phyloP scores from a whole-genome alignment of 139 green algal genomes.

The Coccomyxa sp. region DNA sequence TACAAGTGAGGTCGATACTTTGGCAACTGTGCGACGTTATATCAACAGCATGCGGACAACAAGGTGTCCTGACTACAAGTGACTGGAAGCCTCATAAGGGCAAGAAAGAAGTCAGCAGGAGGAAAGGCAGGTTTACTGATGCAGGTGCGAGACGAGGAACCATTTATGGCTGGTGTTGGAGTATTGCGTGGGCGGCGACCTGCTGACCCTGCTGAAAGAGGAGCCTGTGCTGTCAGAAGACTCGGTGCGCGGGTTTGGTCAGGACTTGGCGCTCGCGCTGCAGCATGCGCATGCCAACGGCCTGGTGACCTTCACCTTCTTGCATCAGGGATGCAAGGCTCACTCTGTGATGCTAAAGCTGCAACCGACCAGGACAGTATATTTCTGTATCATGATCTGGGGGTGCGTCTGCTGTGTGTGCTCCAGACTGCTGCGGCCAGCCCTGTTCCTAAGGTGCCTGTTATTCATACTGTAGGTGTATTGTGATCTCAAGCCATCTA shows the following conservation, averaged over 20 bases:
- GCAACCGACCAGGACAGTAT: too few relatives aligned
- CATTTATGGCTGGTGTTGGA: conserved; percentile 98
- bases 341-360: background rate
- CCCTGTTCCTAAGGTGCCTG: background rate
- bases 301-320: too few relatives aligned
- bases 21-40: too few relatives aligned
- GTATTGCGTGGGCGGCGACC: conserved; percentile 93
- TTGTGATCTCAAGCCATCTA: conserved; percentile 92
- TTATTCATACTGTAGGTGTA: too few relatives aligned
- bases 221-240: conserved; percentile 82
- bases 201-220: conserved; percentile 78
- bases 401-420: too few relatives aligned
- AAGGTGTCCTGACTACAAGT: background rate
- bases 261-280: conserved; percentile 67
- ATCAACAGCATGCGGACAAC: too few relatives aligned
- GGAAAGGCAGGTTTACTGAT: background rate
- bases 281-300: conserved; percentile 77
- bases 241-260: conserved; percentile 80
- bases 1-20: too few relatives aligned
- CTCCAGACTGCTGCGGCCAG: too few relatives aligned
- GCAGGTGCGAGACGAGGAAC: conserved; percentile 94
- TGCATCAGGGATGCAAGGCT: too few relatives aligned
- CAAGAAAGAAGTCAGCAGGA: background rate
- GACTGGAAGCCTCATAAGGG: background rate
- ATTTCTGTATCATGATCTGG: too few relatives aligned